These are phyloP conservation scores for Batkoa obscura DNA, from an alignment of 371 early-diverging fungal genomes.

Conservation along the genomic window DNA sequence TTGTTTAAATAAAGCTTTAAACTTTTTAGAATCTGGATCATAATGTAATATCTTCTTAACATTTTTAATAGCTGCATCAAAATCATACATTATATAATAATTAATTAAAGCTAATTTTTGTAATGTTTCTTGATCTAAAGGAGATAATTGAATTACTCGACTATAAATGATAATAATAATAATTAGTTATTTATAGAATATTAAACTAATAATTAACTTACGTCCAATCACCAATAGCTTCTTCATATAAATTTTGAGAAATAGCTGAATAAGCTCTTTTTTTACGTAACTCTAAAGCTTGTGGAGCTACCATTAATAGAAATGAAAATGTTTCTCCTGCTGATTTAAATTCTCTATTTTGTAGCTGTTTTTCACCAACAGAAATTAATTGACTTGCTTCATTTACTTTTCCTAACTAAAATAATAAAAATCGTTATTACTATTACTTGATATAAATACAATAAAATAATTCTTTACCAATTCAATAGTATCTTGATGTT, in stretches of 20 bases:
- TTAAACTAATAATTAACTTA: slow-evolving; percentile 14
- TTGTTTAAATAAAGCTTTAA: slow-evolving; percentile 47
- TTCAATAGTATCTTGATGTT: no score
- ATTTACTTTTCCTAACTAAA: no score
- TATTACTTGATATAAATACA: no score
- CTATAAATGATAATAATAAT: not conserved
- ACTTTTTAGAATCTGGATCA: slow-evolving; percentile 78
- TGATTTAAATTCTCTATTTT: no score
- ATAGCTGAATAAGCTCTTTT: slow-evolving; percentile 57
- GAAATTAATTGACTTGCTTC: no score
- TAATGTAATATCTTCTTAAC: slow-evolving; percentile 68
- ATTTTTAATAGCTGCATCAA: slow-evolving; percentile 38
- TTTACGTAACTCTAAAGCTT: slow-evolving; percentile 28
- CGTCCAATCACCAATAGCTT: slow-evolving; percentile 62
- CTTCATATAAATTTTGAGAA: slow-evolving; percentile 49
- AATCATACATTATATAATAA: slow-evolving; percentile 45
- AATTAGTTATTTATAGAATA: no score
- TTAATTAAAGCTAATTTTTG: slow-evolving; percentile 50
- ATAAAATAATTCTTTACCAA: no score
- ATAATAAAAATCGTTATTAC: no score
- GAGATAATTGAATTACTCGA: slow-evolving; percentile 25
- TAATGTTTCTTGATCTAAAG: slow-evolving; percentile 36
- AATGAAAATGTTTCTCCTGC: slow-evolving; percentile 27
- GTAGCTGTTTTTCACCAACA: no score
- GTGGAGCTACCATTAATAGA: slow-evolving; percentile 34